These are phyloP conservation scores for Ceratobasidium sp. DNA, from an alignment of 1,284 basidiomycete genomes.

Conservation along the genomic window DNA sequence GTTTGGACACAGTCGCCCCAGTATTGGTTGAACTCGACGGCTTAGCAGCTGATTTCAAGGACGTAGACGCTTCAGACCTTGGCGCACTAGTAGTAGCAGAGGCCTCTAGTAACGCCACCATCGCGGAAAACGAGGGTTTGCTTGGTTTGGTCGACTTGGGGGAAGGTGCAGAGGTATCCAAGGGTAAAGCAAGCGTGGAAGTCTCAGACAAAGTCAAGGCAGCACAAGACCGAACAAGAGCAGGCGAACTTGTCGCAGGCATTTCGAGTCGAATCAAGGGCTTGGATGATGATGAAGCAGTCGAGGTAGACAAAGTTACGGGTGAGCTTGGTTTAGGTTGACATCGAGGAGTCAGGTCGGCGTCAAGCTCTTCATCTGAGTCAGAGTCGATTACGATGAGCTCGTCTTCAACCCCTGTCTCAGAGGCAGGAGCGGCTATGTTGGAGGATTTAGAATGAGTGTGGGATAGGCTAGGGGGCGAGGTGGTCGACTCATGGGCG, in stretches of 20 bases:
- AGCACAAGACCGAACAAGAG: background rate
- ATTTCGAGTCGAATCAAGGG: too few relatives aligned
- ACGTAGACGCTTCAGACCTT: background rate
- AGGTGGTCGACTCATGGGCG: background rate
- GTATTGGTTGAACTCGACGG: background rate
- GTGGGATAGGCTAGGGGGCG: background rate
- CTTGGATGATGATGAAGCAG: background rate
- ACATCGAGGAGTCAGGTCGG: background rate
- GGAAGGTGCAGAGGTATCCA: background rate
- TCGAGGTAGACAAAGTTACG: background rate
- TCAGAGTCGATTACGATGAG: constrained; percentile 36
- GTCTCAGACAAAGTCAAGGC: background rate
- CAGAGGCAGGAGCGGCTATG: background rate
- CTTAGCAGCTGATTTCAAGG: background rate
- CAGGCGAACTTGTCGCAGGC: background rate
- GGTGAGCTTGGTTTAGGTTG: background rate
- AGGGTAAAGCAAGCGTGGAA: background rate
- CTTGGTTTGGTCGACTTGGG: background rate
- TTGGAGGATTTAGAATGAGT: too few relatives aligned
- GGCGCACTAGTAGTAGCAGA: background rate
- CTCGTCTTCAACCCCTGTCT: constrained; percentile 12
- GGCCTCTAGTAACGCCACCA: constrained; percentile 4
- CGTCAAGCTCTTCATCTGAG: constrained; percentile 20
- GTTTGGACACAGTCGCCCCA: constrained; percentile 7
- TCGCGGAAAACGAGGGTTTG: constrained; percentile 16